phyloP scores from a whole-genome alignment of 306 rosid genomes.

The Lathyrus sativus region DNA sequence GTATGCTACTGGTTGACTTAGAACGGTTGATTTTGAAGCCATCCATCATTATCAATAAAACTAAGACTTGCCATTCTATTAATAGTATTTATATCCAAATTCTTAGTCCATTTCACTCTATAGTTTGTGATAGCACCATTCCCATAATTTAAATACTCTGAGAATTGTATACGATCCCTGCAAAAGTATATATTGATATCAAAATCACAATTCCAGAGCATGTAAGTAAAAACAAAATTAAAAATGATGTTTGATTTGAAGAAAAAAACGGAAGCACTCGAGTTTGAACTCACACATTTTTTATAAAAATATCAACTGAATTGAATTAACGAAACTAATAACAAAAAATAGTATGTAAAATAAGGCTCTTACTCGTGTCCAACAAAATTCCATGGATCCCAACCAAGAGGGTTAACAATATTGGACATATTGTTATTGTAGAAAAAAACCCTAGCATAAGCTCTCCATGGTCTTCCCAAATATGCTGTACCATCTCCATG shows the following conservation, averaged over 20 bases:
- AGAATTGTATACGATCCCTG: conserved; percentile 55
- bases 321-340: neutral
- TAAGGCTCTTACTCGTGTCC: conserved; percentile 44
- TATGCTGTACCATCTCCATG: conserved; percentile 60
- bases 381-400: conserved; percentile 51
- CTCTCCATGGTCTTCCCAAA: conserved; percentile 89
- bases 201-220: neutral
- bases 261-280: neutral
- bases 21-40: conserved; percentile 42
- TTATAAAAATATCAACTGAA: no score
- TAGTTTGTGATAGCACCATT: conserved; percentile 47
- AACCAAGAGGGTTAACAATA: conserved; percentile 58
- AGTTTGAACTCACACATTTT: no score
- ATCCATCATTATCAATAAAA: conserved; percentile 56
- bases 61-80: conserved; percentile 33
- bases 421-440: conserved; percentile 50
- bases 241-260: no score
- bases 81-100: conserved; percentile 32
- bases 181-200: neutral
- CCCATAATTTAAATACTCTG: conserved; percentile 60
- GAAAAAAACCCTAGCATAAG: conserved; percentile 68
- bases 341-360: neutral
- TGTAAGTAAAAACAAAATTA: neutral
- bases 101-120: conserved; percentile 64
- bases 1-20: neutral